These are phyloP conservation scores for Fusarium tanahbumbuense DNA, from an alignment of 2,329 filamentous ascomycete species.

Conservation along the genomic window DNA sequence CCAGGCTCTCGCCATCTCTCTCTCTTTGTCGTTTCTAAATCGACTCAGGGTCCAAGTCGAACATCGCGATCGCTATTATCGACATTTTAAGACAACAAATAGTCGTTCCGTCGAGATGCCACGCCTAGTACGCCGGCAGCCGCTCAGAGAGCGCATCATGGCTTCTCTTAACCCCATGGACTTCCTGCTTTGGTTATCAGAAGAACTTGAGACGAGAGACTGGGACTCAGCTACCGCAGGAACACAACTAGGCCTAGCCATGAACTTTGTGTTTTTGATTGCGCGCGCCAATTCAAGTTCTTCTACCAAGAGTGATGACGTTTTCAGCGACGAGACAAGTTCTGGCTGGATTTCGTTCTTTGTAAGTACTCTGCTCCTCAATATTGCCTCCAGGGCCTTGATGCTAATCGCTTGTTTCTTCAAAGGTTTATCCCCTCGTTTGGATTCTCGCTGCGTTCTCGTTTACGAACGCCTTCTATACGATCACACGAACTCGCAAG, in stretches of 20 bases:
- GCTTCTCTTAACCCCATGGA: slow-evolving; percentile 88
- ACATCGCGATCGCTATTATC: slow-evolving; percentile 9
- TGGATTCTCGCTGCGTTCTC: slow-evolving; percentile 75
- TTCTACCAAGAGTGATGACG: slow-evolving; percentile 73
- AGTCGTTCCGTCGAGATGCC: slow-evolving; percentile 63
- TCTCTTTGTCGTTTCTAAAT: slow-evolving; percentile 8
- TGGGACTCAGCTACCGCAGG: slow-evolving; percentile 88
- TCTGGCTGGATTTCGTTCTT: slow-evolving; percentile 72
- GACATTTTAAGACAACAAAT: not conserved
- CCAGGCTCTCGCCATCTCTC: slow-evolving; percentile 8
- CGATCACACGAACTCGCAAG: slow-evolving; percentile 81
- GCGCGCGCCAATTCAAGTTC: slow-evolving; percentile 80
- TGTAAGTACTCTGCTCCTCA: slow-evolving; percentile 55
- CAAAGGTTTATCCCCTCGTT: slow-evolving; percentile 76
- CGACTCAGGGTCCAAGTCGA: not conserved
- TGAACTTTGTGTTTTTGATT: slow-evolving; percentile 85
- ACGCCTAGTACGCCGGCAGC: slow-evolving; percentile 82
- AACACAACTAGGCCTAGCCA: slow-evolving; percentile 76
- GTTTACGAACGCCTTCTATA: slow-evolving; percentile 81
- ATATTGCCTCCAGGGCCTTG: not conserved
- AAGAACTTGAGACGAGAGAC: slow-evolving; percentile 90
- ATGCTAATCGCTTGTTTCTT: slow-evolving; percentile 24
- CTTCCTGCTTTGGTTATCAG: slow-evolving; percentile 88
- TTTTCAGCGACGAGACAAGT: slow-evolving; percentile 80
- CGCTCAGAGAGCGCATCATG: slow-evolving; percentile 83